Base-by-base conservation (phyloP, 2,329 filamentous ascomycete genomes). In the Fusarium siculi region DNA sequence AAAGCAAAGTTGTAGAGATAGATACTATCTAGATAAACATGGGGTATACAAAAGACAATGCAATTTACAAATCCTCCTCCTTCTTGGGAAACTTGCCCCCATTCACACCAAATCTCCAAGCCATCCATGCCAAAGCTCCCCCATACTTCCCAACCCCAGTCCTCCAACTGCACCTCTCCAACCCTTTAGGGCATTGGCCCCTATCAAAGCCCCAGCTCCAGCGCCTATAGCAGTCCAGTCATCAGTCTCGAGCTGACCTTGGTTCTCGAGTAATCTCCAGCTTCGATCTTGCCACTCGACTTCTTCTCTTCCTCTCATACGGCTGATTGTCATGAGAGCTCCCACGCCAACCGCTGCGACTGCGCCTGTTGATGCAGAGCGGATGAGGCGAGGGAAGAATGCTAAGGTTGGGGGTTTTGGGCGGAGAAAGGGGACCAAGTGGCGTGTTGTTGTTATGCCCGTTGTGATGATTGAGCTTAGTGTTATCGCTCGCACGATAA, bases 221-320 rank as follows among this genome's bases (percentile, higher is more conserved):
- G 85, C 85, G 1, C 85, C 87, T 1, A 78, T 81, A 23, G 85
- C 82, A 25, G 85, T 87, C 84, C 85, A 90, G 74, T 88, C 87
- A 76, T 91, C 90, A 54, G 84, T 85, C 73, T 88, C 84, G 2
- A 88, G 76, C 82, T 93, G 90, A 0, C 87, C 86, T 44, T 80
- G 78, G 70, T 88, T 92, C 80, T 88, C 88, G 47, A 90, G 74
- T 55, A 93, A 76, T 36, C 90, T 82, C 89, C 90, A 92, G 63
- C 86, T 86, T 23, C 91, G 84, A 77, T 92, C 90, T 75, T 87
- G 81, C 90, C 90, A 92, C 79, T 92, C 90, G 37, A 92, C 88
- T 44, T 86, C 83, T 72, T 89, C 85, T 21, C 84, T 83, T 0
- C 87, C 88, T 59, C 81, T 81, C 90, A 92, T 92, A 5, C 85